These are phyloP conservation scores for Primulina huaijiensis DNA, from an alignment of 257 asterid genomes.

Conservation along the genomic window DNA sequence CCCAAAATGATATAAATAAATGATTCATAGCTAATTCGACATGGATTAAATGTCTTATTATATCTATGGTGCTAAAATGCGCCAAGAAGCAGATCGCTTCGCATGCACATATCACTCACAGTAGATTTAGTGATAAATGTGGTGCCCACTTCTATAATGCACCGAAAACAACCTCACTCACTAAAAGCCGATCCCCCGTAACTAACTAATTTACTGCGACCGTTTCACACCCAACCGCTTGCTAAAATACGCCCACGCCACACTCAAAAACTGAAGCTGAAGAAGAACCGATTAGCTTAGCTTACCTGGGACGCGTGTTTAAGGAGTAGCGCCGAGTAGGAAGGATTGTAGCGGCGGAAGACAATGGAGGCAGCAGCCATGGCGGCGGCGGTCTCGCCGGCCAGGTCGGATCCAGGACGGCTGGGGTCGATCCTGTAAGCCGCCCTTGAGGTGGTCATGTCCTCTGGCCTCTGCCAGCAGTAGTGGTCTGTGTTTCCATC, in stretches of 20 bases:
- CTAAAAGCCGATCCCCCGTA: constrained; percentile 39
- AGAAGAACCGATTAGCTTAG: not conserved
- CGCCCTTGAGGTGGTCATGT: constrained; percentile 84
- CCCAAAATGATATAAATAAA: too few relatives aligned
- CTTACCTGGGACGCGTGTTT: constrained; percentile 74
- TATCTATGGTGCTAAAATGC: constrained; percentile 3
- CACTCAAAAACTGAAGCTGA: not conserved
- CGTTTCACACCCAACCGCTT: constrained; percentile 29
- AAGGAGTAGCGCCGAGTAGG: constrained; percentile 74
- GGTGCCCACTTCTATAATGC: constrained; percentile 26
- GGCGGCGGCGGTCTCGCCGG: constrained; percentile 96
- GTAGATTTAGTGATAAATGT: constrained; percentile 18
- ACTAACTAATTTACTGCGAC: constrained; percentile 45
- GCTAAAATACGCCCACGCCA: constrained; percentile 26
- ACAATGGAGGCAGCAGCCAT: constrained; percentile 91
- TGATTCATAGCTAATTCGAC: too few relatives aligned
- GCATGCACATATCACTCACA: not conserved
- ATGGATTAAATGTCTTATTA: not conserved
- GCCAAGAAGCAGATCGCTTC: not conserved
- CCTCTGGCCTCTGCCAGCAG: constrained; percentile 98
- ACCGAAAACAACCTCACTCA: constrained; percentile 50
- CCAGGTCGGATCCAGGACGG: constrained; percentile 91
- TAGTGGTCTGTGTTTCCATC: constrained; percentile 91
- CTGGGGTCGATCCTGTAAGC: constrained; percentile 74
- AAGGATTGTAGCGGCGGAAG: constrained; percentile 64